Percentiles rank a stretch among this genome's conserved stretches.
phyloP scores from a whole-genome alignment of 2,329 filamentous ascomycete genomes.

The Colletotrichum magnum region DNA sequence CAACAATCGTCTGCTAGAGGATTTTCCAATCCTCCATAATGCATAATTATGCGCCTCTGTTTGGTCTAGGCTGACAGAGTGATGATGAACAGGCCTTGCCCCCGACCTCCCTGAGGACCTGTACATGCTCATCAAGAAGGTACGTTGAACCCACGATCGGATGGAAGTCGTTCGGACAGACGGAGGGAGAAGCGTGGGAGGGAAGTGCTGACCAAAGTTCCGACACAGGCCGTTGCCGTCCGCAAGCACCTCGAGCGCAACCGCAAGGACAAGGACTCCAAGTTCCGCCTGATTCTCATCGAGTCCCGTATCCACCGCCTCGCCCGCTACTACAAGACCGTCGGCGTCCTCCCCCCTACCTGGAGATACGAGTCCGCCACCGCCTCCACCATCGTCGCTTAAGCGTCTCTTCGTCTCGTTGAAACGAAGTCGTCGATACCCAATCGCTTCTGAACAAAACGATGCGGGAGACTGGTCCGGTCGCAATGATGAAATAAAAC shows the following conservation, averaged over 20 bases:
- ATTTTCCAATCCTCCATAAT: constrained; percentile 26
- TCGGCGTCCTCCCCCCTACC: constrained; percentile 86
- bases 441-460: constrained; percentile 9
- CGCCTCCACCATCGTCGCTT: constrained; percentile 93
- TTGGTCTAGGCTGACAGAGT: constrained; percentile 95
- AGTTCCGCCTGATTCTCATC: constrained; percentile 99
- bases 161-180: not conserved
- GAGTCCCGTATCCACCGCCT: constrained; percentile 99
- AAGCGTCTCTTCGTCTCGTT: constrained; percentile 58
- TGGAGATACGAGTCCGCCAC: constrained; percentile 99
- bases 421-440: constrained; percentile 33
- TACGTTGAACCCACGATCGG: constrained; percentile 52
- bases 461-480: constrained; percentile 37
- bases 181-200: not conserved
- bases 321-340: constrained; percentile 99
- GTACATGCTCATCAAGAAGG: constrained; percentile 99
- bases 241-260: constrained; percentile 99
- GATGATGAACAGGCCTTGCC: constrained; percentile 91
- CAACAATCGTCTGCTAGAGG: constrained; percentile 31
- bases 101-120: constrained; percentile 99
- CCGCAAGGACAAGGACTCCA: constrained; percentile 99
- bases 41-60: constrained; percentile 77
- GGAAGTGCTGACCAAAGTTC: constrained; percentile 1
- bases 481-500: constrained; percentile 35
- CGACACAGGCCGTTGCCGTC: constrained; percentile 88